Base-by-base conservation (phyloP, 23 red algal species). In the Chondrus crispus region DNA sequence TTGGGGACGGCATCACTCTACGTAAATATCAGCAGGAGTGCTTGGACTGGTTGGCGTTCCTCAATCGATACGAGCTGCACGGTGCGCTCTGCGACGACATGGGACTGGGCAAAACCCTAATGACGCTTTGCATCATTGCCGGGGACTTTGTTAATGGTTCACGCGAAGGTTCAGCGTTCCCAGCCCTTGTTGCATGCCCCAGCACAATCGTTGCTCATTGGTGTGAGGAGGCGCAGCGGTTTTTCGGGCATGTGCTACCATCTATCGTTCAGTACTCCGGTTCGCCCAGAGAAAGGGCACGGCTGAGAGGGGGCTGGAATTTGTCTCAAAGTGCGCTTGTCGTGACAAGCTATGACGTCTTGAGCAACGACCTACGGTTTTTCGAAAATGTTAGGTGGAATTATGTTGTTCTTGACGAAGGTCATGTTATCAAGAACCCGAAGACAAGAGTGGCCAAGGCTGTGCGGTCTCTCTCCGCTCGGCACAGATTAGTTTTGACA, bases 31-130 rank as follows among this genome's bases (percentile, higher is more conserved):
- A 99, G 53, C 94, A 96, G 48, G 94, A 99, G 62, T 95, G 97
- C 35, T 64, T 99, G 7, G 94, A 99, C 57, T 99, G 97, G 97
- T 46, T 99, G 33, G 94, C 92, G 0, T 99, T 99, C 45, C 71
- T 99, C 11, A 87, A 96, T 55, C 85, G 88, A n/a, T 99, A 96
- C 89, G 94, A 89, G 13, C 53, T 99, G 38, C 97, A 99, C 54
- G 97, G 97, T 7, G 93, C 93, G 20, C 88, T 99, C 18, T 99
- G 97, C 76, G 97, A 99, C 82, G 97, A 99, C 54, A 99, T 99
- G 97, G 97, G 97, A 35, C 88, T 99, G 29, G 97, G 97, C 20
- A 99, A 99, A 76, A 99, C 97, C 19, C 78, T 99, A 39, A 99
- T 99, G 97, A 99, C 97, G 29, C 87, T 99, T 2, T 96, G 97